Conservation (phyloP, 2,329 filamentous ascomycete genomes). For the Botrytis fabae region DNA sequence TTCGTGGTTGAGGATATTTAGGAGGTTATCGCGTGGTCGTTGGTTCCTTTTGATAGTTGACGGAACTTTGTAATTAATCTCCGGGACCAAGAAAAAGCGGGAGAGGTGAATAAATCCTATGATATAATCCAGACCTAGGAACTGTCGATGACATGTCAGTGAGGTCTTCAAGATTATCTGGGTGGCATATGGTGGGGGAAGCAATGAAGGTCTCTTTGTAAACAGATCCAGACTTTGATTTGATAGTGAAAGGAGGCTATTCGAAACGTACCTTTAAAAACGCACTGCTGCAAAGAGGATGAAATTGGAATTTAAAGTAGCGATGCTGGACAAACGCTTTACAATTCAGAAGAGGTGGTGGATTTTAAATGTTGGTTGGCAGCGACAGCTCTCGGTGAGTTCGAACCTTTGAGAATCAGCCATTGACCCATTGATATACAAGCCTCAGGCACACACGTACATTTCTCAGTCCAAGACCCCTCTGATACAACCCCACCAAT, state of each 20-base stretch:
- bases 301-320: conserved; percentile 15
- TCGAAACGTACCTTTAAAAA: conserved; percentile 8
- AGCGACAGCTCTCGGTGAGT: conserved; percentile 11
- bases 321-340: not conserved
- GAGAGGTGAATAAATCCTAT: conserved; percentile 1
- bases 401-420: conserved; percentile 14
- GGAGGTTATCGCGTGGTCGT: conserved; percentile 39
- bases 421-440: not conserved
- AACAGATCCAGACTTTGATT: not conserved
- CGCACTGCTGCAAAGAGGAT: not conserved
- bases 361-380: conserved; percentile 19
- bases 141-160: conserved; percentile 14
- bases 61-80: conserved; percentile 14
- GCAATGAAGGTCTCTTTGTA: conserved; percentile 15
- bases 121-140: conserved; percentile 13
- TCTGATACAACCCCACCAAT: conserved; percentile 22
- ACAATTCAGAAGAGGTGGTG: conserved; percentile 9
- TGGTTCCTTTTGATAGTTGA: conserved; percentile 27
- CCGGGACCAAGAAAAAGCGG: conserved; percentile 4
- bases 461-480: conserved; percentile 14
- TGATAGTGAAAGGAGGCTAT: not conserved
- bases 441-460: not conserved
- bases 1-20: conserved; percentile 23
- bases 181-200: conserved; percentile 8
- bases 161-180: conserved; percentile 3